These are phyloP conservation scores for Leptomonas pyrrhocoris DNA, from an alignment of 208 protist species.

Conservation along the genomic window DNA sequence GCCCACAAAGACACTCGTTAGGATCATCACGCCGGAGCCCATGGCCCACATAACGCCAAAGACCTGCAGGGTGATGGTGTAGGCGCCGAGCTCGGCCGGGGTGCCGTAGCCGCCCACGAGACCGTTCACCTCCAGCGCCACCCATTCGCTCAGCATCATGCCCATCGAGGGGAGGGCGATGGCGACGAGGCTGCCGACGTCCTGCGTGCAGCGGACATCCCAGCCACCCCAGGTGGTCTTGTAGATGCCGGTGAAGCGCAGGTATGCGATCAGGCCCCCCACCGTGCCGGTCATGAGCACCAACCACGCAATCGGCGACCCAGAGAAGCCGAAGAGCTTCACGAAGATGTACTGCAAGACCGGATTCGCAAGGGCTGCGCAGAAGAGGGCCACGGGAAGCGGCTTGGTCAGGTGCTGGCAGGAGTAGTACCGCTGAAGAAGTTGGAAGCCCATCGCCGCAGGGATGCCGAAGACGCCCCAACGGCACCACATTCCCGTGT, in stretches of 20 bases:
- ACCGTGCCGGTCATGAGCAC: constrained; percentile 63
- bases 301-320: constrained; percentile 81
- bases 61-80: constrained; percentile 79
- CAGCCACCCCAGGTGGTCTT: constrained; percentile 80
- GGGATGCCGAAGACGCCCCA: constrained; percentile 75
- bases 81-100: constrained; percentile 69
- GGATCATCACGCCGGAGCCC: constrained; percentile 69
- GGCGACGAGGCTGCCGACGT: constrained; percentile 49
- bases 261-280: constrained; percentile 49
- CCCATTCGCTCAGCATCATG: constrained; percentile 89
- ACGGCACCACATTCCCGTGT: constrained; percentile 73
- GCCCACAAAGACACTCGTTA: constrained; percentile 79
- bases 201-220: constrained; percentile 51
- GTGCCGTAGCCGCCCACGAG: constrained; percentile 68
- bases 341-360: constrained; percentile 68
- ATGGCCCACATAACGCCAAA: constrained; percentile 82
- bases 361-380: constrained; percentile 63
- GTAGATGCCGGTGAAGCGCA: constrained; percentile 57
- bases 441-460: constrained; percentile 55
- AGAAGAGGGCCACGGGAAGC: constrained; percentile 66
- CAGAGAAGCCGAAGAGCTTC: constrained; percentile 72
- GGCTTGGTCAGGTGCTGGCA: constrained; percentile 80
- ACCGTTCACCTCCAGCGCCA: constrained; percentile 76
- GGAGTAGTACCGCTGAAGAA: constrained; percentile 84
- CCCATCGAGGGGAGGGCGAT: constrained; percentile 86